Conservation (phyloP, 2,329 filamentous ascomycete species). For the Immersiporthe knoxdaviesiana region DNA sequence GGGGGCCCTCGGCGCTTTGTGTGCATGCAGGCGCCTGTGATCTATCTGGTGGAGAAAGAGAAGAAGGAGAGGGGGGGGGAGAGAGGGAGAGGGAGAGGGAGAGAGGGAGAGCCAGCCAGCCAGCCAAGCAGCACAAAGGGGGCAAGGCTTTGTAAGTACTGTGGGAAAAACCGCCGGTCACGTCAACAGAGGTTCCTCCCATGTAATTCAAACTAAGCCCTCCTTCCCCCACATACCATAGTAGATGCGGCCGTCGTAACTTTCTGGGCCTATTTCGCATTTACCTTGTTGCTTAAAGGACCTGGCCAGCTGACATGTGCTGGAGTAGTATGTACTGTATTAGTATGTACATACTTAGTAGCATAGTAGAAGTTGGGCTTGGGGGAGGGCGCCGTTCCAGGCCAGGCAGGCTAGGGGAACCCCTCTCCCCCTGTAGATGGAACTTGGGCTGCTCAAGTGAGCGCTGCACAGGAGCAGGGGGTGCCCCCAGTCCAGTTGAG, state of each 20-base stretch:
- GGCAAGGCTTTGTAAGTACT: no score
- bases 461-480: background rate
- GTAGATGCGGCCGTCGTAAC: slow-evolving; percentile 1
- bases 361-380: background rate
- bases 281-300: background rate
- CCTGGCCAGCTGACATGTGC: slow-evolving; percentile 3
- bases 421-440: background rate
- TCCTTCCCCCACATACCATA: background rate
- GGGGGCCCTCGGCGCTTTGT: no score
- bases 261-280: background rate
- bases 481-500: background rate
- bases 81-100: no score
- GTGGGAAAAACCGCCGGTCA: background rate
- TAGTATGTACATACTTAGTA: no score
- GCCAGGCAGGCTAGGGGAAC: background rate
- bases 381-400: slow-evolving; percentile 10
- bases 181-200: slow-evolving; percentile 4
- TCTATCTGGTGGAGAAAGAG: background rate
- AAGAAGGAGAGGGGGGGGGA: no score
- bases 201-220: background rate
- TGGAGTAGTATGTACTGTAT: background rate
- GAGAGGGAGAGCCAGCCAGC: background rate
- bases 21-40: background rate
- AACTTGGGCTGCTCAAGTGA: background rate
- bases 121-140: background rate